These are phyloP conservation scores for Trypanosoma boissoni DNA, from an alignment of 208 protist species.

Conservation along the genomic window DNA sequence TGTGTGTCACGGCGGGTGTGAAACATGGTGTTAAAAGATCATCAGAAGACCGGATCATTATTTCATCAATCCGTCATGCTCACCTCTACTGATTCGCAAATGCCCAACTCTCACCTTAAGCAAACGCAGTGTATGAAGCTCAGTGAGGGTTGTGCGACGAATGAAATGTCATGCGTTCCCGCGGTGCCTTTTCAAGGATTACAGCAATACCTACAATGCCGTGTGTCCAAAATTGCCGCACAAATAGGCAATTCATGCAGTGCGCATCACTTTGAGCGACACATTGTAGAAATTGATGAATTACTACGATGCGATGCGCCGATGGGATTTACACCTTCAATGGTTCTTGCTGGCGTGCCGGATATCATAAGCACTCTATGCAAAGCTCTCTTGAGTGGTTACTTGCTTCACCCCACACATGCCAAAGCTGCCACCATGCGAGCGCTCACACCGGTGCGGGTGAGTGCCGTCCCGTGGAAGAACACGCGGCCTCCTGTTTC, in stretches of 20 bases:
- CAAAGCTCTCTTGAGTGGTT: slow-evolving; percentile 21
- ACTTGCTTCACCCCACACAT: slow-evolving; percentile 10
- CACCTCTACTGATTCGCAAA: too few relatives aligned
- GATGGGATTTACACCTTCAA: slow-evolving; percentile 56
- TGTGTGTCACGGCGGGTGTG: too few relatives aligned
- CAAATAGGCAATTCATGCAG: slow-evolving; percentile 31
- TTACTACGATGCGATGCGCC: slow-evolving; percentile 48
- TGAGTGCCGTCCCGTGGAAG: too few relatives aligned
- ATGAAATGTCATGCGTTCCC: slow-evolving; percentile 1
- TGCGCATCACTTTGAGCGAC: slow-evolving; percentile 28
- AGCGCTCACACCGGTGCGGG: slow-evolving; percentile 17
- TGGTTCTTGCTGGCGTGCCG: slow-evolving; percentile 55
- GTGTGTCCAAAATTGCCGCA: slow-evolving; percentile 26
- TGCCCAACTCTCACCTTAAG: too few relatives aligned
- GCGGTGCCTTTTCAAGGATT: slow-evolving; percentile 10
- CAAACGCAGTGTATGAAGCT: too few relatives aligned
- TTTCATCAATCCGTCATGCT: too few relatives aligned
- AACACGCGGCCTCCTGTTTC: too few relatives aligned
- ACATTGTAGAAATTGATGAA: slow-evolving; percentile 45
- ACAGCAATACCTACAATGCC: slow-evolving; percentile 24
- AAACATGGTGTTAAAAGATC: too few relatives aligned
- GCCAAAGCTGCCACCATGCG: not conserved
- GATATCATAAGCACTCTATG: slow-evolving; percentile 29
- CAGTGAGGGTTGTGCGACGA: slow-evolving; percentile 6
- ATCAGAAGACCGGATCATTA: too few relatives aligned